Conservation (phyloP, 129 eudicot species). For the Escallonia rubra region DNA sequence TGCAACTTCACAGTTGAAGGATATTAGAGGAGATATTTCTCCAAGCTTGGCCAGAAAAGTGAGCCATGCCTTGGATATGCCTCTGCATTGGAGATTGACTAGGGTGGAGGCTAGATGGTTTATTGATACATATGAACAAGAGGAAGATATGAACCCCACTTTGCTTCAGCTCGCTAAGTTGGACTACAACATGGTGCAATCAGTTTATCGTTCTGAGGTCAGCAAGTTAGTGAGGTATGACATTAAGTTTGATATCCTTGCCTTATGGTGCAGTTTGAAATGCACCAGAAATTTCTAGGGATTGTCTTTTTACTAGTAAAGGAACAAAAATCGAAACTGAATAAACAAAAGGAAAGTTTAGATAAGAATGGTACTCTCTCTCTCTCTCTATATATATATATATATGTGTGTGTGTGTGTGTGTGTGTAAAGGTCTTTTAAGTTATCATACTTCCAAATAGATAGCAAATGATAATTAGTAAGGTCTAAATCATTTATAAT, state of each 20-base stretch:
- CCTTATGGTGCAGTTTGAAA: not conserved
- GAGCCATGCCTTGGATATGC: constrained; percentile 11
- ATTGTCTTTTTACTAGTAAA: too few relatives aligned
- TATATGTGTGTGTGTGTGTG: too few relatives aligned
- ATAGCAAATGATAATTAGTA: not conserved
- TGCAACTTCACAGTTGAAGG: not conserved
- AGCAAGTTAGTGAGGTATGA: constrained; percentile 8
- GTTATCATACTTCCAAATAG: not conserved
- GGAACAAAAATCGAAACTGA: not conserved
- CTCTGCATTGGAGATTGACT: not conserved
- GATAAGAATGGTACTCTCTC: too few relatives aligned
- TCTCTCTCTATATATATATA: too few relatives aligned
- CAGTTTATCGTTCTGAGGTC: not conserved
- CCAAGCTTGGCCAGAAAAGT: not conserved
- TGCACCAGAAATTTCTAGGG: not conserved
- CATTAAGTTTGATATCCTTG: too few relatives aligned
- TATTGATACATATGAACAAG: not conserved
- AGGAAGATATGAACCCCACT: not conserved
- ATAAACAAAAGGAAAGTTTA: too few relatives aligned
- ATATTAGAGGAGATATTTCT: not conserved
- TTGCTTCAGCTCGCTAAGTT: constrained; percentile 2
- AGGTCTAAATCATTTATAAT: too few relatives aligned
- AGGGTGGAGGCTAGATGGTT: constrained; percentile 11
- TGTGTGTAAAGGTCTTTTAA: not conserved
- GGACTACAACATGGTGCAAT: constrained; percentile 9